Evolutionary conservation across 345 rosid species (phyloP), one percentile per base, ranked within the genome.

Genomic region (Aethionema arabicum): DNA sequence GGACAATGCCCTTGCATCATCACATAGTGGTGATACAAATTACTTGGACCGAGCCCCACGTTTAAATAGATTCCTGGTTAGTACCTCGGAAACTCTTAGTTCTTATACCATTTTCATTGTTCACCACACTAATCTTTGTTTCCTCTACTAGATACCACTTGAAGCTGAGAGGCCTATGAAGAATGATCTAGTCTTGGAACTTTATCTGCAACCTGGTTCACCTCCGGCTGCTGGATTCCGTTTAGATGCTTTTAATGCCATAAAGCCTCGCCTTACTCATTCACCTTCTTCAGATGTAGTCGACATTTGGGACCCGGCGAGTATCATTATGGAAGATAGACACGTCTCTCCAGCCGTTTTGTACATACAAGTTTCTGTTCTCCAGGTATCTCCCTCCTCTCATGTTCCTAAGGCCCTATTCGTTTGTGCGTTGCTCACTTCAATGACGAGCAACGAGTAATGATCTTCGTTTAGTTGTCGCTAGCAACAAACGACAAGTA

Each of bases 161-260:
- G 99, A 85, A 79, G 69, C 65, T 13, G 99, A 90, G 82, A 82
- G 85, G 74, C 78, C 76, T 59, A 66, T 85, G 82, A 80, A 75
- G 53, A 79, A 79, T 35, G 92, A 85, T 75, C 82, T 90, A 59
- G 67, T 71, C 68, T 61, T 93, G 79, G 99, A 93, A 77, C 91
- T 82, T 62, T 77, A 80, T 78, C 67, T 87, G 40, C 85, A 87
- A 70, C 91, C 96, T 41, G 76, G 76, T 63, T 90, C 97, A 48
- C 99, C 99, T 65, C 50, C 58, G 63, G 78, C 84, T 37, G 82
- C 81, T 38, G 97, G 99, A 42, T 90, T 93, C 58, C 97, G 97
- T 42, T 63, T 93, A 46, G 99, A 93, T 52, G 86, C 95, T 31
- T 87, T 93, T 55, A 61, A 56, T 61, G 92, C 85, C 50, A 90